Evolutionary conservation across 2,329 filamentous ascomycete species (phyloP).

Genomic region (Emergomyces pasteurianus): DNA sequence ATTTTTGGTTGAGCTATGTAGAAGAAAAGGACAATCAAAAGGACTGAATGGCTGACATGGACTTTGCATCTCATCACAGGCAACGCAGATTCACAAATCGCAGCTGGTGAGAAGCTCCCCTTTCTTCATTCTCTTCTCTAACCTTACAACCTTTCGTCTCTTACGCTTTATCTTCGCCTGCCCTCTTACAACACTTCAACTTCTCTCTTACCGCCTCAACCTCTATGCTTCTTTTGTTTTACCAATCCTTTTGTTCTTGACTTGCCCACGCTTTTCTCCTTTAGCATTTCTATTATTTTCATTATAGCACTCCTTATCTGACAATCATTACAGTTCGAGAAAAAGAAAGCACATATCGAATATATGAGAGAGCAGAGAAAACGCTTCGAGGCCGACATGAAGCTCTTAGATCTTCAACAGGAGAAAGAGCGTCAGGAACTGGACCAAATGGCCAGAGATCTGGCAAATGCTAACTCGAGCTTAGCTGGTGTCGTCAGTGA

Average conservation of each 20-base stretch:
- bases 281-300: background rate
- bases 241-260: background rate
- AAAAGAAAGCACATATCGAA: constrained; percentile 88
- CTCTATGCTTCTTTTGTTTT: constrained; percentile 8
- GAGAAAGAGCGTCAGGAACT: constrained; percentile 73
- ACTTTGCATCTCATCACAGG: constrained; percentile 9
- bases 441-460: constrained; percentile 70
- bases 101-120: constrained; percentile 14
- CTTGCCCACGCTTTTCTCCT: background rate
- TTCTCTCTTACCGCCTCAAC: background rate
- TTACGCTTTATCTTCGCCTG: background rate
- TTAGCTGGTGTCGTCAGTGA: constrained; percentile 71
- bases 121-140: background rate
- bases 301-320: background rate
- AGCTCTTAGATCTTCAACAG: constrained; percentile 74
- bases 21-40: background rate
- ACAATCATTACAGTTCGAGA: constrained; percentile 59
- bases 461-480: constrained; percentile 43
- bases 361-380: constrained; percentile 78
- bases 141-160: background rate
- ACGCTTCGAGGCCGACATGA: constrained; percentile 85
- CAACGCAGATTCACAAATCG: constrained; percentile 17
- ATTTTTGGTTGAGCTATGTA: constrained; percentile 2
- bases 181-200: background rate
- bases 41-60: background rate